These are phyloP conservation scores for Petasospora rhodanensis DNA, from an alignment of 1,139 yeast species.

Conservation along the genomic window DNA sequence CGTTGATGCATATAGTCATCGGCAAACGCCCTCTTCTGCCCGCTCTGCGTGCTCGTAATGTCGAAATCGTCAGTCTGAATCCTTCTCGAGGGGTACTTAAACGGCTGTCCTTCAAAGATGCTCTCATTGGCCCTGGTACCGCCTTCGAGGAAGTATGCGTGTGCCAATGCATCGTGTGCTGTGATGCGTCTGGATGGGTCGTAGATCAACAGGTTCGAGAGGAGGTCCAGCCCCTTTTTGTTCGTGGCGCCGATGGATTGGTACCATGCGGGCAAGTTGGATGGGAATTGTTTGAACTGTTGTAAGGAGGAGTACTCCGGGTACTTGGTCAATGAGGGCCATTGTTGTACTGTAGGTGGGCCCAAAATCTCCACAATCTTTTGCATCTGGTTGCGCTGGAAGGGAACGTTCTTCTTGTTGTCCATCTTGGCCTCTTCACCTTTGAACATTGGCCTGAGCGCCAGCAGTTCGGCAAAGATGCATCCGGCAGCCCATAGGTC, in stretches of 20 bases:
- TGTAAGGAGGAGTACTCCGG: constrained; percentile 78
- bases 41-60: constrained; percentile 32
- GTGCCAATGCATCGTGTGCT: constrained; percentile 70
- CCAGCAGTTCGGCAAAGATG: constrained; percentile 84
- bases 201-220: constrained; percentile 63
- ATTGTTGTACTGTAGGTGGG: constrained; percentile 66
- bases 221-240: constrained; percentile 59
- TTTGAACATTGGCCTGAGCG: constrained; percentile 88
- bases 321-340: constrained; percentile 76
- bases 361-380: constrained; percentile 90
- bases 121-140: constrained; percentile 65
- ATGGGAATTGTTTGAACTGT: constrained; percentile 59
- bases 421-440: constrained; percentile 98
- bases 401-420: constrained; percentile 86
- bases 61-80: constrained; percentile 77
- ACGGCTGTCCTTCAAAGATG: constrained; percentile 60
- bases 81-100: constrained; percentile 67
- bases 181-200: constrained; percentile 81
- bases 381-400: constrained; percentile 87
- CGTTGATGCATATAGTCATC: constrained; percentile 20
- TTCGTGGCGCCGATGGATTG: constrained; percentile 73
- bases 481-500: constrained; percentile 98
- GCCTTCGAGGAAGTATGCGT: constrained; percentile 69
- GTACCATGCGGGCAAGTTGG: constrained; percentile 79
- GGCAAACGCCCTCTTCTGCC: constrained; percentile 14